A percentile compares a stretch with the other conserved stretches of the same genome.
Conservation (phyloP, 2,329 filamentous ascomycete species). For the Pseudopyrenochaeta lycopersici region DNA sequence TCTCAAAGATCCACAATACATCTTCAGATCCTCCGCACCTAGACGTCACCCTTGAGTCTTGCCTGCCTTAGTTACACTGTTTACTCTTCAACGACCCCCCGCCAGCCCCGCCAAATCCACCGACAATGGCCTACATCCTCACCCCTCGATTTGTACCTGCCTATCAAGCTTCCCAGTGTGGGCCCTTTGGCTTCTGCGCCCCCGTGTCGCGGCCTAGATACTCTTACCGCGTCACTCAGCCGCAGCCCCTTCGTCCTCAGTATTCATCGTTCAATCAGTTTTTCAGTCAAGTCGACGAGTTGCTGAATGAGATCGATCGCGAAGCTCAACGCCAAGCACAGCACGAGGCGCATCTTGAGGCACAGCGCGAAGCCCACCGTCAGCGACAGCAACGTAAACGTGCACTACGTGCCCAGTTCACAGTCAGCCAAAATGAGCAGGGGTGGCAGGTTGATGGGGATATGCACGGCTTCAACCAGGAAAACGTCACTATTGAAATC, state of each 20-base stretch:
- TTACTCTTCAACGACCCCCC: constrained; percentile 4
- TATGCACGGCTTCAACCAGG: constrained; percentile 42
- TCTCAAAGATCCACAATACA: constrained; percentile 25
- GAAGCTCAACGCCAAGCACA: constrained; percentile 27
- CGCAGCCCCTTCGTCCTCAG: constrained; percentile 27
- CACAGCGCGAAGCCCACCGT: constrained; percentile 37
- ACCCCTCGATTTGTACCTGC: constrained; percentile 43
- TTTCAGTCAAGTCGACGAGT: constrained; percentile 43
- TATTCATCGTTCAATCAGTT: constrained; percentile 42
- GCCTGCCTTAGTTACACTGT: constrained; percentile 13
- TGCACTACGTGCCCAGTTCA: constrained; percentile 40
- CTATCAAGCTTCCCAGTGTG: constrained; percentile 39
- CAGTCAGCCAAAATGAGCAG: constrained; percentile 38
- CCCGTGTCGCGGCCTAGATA: constrained; percentile 30
- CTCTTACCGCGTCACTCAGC: constrained; percentile 22
- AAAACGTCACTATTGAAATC: constrained; percentile 47
- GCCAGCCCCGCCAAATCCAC: constrained; percentile 4
- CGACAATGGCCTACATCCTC: constrained; percentile 46
- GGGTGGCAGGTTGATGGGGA: constrained; percentile 45
- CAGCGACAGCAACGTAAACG: constrained; percentile 44
- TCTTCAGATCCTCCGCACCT: constrained; percentile 30
- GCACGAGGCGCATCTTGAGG: constrained; percentile 34
- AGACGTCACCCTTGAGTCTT: constrained; percentile 27
- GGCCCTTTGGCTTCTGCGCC: constrained; percentile 36
- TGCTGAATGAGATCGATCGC: constrained; percentile 42